phyloP scores from a whole-genome alignment of 2,329 filamentous ascomycete species.

The Claviceps sp. region DNA sequence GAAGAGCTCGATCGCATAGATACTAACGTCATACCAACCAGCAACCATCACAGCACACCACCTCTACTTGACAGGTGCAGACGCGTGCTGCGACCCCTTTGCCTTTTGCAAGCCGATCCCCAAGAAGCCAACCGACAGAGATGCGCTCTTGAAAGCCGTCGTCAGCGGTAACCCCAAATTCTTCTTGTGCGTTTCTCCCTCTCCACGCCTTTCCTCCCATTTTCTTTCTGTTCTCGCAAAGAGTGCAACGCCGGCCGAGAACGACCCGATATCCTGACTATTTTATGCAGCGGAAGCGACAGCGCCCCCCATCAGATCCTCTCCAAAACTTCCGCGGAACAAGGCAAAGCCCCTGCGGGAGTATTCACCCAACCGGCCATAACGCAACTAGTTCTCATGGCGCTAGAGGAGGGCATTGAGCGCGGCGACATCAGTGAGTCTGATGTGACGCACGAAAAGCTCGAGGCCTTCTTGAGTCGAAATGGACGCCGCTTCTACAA shows the following conservation, averaged over 20 bases:
- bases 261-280: background rate
- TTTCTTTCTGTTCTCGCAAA: background rate
- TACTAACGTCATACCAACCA: background rate
- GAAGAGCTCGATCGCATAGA: background rate
- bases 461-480: slow-evolving; percentile 40
- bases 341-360: slow-evolving; percentile 50
- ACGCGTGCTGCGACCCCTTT: slow-evolving; percentile 43
- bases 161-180: slow-evolving; percentile 49
- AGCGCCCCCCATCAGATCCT: slow-evolving; percentile 49
- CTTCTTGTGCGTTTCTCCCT: slow-evolving; percentile 37
- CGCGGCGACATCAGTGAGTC: slow-evolving; percentile 35
- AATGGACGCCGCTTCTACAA: slow-evolving; percentile 43
- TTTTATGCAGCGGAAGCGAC: slow-evolving; percentile 33
- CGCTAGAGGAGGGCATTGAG: slow-evolving; percentile 47
- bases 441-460: slow-evolving; percentile 40
- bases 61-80: slow-evolving; percentile 65
- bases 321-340: slow-evolving; percentile 38
- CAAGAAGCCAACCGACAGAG: slow-evolving; percentile 58
- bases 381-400: slow-evolving; percentile 47
- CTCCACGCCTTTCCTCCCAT: background rate
- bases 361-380: slow-evolving; percentile 70
- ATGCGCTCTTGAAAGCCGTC: slow-evolving; percentile 55
- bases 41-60: slow-evolving; percentile 76
- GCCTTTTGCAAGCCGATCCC: slow-evolving; percentile 67
- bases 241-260: no score